Evolutionary conservation across 2,329 filamentous ascomycete species (phyloP).

Genomic region (Diplodia seriata): DNA sequence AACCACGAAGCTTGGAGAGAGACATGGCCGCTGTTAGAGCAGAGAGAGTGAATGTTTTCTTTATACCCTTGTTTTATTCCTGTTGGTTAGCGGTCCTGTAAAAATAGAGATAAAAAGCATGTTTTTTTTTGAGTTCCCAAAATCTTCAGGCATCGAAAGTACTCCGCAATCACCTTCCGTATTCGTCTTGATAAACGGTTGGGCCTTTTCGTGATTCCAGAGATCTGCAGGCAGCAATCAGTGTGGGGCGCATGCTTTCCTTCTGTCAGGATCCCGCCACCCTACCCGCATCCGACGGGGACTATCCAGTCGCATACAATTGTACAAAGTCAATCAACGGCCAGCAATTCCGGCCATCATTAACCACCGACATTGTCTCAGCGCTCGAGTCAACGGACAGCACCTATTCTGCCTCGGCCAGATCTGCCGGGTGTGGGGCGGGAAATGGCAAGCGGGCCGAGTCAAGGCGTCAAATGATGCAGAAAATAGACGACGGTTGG

Average conservation of each 20-base stretch:
- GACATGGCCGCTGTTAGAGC: background rate
- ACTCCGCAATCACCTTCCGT: background rate
- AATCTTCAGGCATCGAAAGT: background rate
- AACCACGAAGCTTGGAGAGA: background rate
- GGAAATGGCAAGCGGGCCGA: background rate
- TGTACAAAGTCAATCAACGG: too few relatives aligned
- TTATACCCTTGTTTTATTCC: background rate
- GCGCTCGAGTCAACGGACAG: background rate
- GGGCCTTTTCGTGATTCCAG: background rate
- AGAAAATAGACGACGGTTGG: slow-evolving; percentile 2
- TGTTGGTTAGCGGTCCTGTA: background rate
- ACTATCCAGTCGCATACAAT: too few relatives aligned
- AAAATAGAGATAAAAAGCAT: background rate
- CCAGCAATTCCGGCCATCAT: too few relatives aligned
- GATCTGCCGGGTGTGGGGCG: slow-evolving; percentile 1
- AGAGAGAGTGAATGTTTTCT: background rate
- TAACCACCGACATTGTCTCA: background rate
- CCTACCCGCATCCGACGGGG: background rate
- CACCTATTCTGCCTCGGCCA: background rate
- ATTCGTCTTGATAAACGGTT: background rate
- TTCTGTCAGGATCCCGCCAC: background rate
- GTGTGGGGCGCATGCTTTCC: background rate
- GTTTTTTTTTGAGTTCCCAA: background rate
- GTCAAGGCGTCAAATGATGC: slow-evolving; percentile 1
- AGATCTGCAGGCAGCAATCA: slow-evolving; percentile 1